Conservation (phyloP, 345 rosid species). For the Laguncularia racemosa region DNA sequence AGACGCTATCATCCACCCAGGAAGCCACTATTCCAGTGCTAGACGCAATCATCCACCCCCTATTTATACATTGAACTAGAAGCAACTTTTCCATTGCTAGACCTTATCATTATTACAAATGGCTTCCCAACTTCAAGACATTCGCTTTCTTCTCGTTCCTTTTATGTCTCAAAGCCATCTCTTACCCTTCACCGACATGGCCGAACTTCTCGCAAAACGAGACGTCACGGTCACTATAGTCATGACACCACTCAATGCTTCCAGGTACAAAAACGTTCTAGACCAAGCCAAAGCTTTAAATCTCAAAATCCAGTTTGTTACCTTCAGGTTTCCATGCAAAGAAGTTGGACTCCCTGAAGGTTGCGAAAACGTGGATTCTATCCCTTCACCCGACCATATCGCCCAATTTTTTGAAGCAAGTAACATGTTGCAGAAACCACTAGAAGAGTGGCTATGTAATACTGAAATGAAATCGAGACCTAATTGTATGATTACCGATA, state of each 20-base stretch:
- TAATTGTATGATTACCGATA: constrained; percentile 20
- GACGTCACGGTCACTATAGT: constrained; percentile 18
- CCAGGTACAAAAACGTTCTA: constrained; percentile 8
- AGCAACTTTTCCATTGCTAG: too few relatives aligned
- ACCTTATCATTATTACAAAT: not conserved
- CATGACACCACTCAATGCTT: constrained; percentile 21
- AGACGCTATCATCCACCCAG: too few relatives aligned
- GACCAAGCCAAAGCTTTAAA: not conserved
- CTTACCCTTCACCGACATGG: constrained; percentile 32
- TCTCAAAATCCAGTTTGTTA: constrained; percentile 11
- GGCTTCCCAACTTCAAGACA: constrained; percentile 8
- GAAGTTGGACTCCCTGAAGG: constrained; percentile 26
- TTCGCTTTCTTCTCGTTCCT: constrained; percentile 25
- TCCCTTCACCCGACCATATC: constrained; percentile 16
- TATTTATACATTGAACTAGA: too few relatives aligned
- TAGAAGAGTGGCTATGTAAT: constrained; percentile 8
- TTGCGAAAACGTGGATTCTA: constrained; percentile 24
- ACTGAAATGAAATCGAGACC: constrained; percentile 7
- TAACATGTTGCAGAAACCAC: constrained; percentile 12
- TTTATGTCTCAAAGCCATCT: constrained; percentile 36
- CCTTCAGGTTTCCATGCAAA: constrained; percentile 13
- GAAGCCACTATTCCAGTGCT: too few relatives aligned
- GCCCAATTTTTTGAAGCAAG: constrained; percentile 14
- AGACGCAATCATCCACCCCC: too few relatives aligned
- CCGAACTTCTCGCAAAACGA: constrained; percentile 16